A percentile compares a stretch with the other conserved stretches of the same genome.
Conservation (phyloP, 768 basidiomycete genomes). For the Kwoniella mangroviensis region DNA sequence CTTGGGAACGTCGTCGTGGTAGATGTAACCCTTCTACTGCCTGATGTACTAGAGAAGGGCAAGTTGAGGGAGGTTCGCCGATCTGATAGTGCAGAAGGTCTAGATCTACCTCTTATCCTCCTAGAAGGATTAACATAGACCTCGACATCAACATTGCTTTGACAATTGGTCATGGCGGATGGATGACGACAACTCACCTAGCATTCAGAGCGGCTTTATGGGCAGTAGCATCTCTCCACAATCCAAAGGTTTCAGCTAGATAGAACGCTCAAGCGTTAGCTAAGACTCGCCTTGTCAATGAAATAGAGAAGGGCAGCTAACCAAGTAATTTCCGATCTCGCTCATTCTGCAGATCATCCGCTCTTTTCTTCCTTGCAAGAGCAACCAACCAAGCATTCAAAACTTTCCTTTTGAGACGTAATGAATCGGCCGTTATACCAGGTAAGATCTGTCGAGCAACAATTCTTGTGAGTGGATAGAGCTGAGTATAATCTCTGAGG, state of each 20-base stretch:
- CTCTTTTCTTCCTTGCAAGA: slow-evolving; percentile 9
- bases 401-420: slow-evolving; percentile 16
- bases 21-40: slow-evolving; percentile 9
- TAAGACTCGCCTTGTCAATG: background rate
- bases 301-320: slow-evolving; percentile 1
- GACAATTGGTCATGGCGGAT: background rate
- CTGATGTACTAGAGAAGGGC: background rate
- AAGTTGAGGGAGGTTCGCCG: slow-evolving; percentile 6
- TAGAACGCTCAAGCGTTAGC: slow-evolving; percentile 7
- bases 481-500: no score
- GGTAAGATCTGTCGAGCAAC: slow-evolving; percentile 15
- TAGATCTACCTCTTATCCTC: slow-evolving; percentile 21
- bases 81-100: slow-evolving; percentile 10
- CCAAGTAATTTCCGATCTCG: slow-evolving; percentile 19
- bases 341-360: slow-evolving; percentile 9
- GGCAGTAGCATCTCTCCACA: slow-evolving; percentile 32
- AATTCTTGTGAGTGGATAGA: no score
- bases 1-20: slow-evolving; percentile 1
- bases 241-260: slow-evolving; percentile 23
- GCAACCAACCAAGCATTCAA: slow-evolving; percentile 12
- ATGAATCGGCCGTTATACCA: slow-evolving; percentile 17
- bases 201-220: slow-evolving; percentile 14
- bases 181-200: slow-evolving; percentile 15
- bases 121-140: background rate
- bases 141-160: no score